Percentiles rank a stretch among this genome's conserved stretches.
Conservation (phyloP, 2,329 filamentous ascomycete genomes). For the Lachnellula arida region DNA sequence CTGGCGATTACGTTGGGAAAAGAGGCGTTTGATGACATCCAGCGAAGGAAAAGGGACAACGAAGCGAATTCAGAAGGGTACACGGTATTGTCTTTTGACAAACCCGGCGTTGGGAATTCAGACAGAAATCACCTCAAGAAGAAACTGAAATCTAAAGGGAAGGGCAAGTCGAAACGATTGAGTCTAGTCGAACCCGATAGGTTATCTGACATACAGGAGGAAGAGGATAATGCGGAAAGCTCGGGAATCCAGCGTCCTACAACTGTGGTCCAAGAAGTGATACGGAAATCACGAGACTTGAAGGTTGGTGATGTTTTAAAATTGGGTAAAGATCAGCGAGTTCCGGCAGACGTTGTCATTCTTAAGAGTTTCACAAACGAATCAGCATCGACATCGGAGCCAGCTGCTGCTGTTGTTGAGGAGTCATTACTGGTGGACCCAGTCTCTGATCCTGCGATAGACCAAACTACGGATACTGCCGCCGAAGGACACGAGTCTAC, state of each 20-base stretch:
- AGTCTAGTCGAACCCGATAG: conserved; percentile 37
- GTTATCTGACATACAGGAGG: conserved; percentile 64
- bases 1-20: conserved; percentile 90
- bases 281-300: conserved; percentile 79
- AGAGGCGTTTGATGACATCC: conserved; percentile 92
- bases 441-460: conserved; percentile 28
- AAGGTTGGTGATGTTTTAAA: conserved; percentile 96
- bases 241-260: conserved; percentile 41
- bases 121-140: conserved; percentile 36
- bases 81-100: conserved; percentile 67
- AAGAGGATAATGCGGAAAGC: conserved; percentile 52
- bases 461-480: conserved; percentile 16
- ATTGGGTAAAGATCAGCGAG: conserved; percentile 83
- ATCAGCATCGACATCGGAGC: conserved; percentile 27
- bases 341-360: conserved; percentile 92
- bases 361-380: conserved; percentile 73
- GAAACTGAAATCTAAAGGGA: conserved; percentile 44
- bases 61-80: conserved; percentile 95
- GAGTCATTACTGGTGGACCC: conserved; percentile 28
- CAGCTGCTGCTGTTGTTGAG: conserved; percentile 5
- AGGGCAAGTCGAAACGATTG: conserved; percentile 36
- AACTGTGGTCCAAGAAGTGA: conserved; percentile 58
- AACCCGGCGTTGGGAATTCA: conserved; percentile 38
- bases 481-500: conserved; percentile 23
- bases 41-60: conserved; percentile 75